These are phyloP conservation scores for Penicillium cataractarum DNA, from an alignment of 495 filamentous ascomycete species.

Conservation along the genomic window DNA sequence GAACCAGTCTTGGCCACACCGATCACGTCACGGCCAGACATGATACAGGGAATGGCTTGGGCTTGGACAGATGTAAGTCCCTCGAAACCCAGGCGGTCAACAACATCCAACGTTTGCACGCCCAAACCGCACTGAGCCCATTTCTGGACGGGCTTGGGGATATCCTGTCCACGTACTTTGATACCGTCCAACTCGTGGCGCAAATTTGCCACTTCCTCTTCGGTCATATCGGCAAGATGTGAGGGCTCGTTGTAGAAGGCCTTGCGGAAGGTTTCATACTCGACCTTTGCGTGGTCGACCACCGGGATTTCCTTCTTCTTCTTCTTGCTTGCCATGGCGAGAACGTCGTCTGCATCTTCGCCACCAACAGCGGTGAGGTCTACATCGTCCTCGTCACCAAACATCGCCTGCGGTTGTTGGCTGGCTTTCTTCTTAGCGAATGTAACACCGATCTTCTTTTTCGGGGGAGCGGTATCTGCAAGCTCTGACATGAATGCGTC, in stretches of 20 bases:
- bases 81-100: constrained; percentile 81
- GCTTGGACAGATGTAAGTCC: constrained; percentile 91
- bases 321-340: constrained; percentile 85
- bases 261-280: constrained; percentile 86
- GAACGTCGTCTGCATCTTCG: constrained; percentile 77
- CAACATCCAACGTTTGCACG: constrained; percentile 84
- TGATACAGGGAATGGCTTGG: constrained; percentile 92
- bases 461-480: constrained; percentile 52
- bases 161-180: constrained; percentile 82
- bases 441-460: constrained; percentile 43
- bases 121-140: constrained; percentile 96
- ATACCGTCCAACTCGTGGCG: constrained; percentile 91
- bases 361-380: constrained; percentile 72
- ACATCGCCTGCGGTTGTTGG: constrained; percentile 80
- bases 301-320: constrained; percentile 96
- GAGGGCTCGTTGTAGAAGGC: constrained; percentile 91
- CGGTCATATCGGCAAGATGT: constrained; percentile 82
- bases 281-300: constrained; percentile 81
- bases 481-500: constrained; percentile 95
- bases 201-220: constrained; percentile 79
- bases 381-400: constrained; percentile 79
- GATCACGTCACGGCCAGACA: constrained; percentile 95
- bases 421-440: constrained; percentile 47
- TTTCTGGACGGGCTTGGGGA: constrained; percentile 91
- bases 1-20: constrained; percentile 98